Conservation (phyloP, 169 alveolate species). For the Blepharisma undulans region DNA sequence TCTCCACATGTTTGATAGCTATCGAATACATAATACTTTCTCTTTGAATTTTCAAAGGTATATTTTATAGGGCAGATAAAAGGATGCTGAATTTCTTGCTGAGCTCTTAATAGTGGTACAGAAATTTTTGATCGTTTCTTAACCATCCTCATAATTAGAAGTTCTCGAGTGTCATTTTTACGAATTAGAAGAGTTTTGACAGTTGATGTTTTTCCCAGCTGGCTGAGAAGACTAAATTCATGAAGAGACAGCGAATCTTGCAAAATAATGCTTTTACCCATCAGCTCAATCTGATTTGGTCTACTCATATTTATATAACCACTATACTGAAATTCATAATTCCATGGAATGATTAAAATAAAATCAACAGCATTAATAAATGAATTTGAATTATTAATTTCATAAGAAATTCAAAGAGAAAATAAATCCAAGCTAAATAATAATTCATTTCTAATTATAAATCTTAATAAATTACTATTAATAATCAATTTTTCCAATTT, state of each 20-base stretch:
- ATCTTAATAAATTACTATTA: no score
- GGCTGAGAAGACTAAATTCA: slow-evolving; percentile 66
- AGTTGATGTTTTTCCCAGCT: slow-evolving; percentile 76
- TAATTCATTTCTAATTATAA: no score
- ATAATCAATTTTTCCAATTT: no score
- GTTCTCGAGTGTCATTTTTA: slow-evolving; percentile 73
- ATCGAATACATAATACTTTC: slow-evolving; percentile 86
- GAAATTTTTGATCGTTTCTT: slow-evolving; percentile 60
- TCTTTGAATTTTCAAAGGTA: slow-evolving; percentile 85
- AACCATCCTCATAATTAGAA: slow-evolving; percentile 86
- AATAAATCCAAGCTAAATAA: no score
- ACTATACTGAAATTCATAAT: not conserved
- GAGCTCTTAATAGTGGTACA: slow-evolving; percentile 51
- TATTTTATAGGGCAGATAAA: slow-evolving; percentile 83
- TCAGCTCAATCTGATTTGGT: not conserved
- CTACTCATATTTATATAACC: not conserved
- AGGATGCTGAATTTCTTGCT: slow-evolving; percentile 81
- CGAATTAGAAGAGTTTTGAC: slow-evolving; percentile 85
- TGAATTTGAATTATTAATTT: not conserved
- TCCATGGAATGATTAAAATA: not conserved
- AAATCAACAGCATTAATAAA: not conserved
- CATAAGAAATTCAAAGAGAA: no score
- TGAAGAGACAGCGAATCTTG: slow-evolving; percentile 26
- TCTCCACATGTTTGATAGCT: slow-evolving; percentile 88
- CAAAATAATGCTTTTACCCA: not conserved